Percentiles rank a stretch among this genome's conserved stretches.
Conservation (phyloP, 805 yeast genomes). For the Cyberlindnera mississippiensis region DNA sequence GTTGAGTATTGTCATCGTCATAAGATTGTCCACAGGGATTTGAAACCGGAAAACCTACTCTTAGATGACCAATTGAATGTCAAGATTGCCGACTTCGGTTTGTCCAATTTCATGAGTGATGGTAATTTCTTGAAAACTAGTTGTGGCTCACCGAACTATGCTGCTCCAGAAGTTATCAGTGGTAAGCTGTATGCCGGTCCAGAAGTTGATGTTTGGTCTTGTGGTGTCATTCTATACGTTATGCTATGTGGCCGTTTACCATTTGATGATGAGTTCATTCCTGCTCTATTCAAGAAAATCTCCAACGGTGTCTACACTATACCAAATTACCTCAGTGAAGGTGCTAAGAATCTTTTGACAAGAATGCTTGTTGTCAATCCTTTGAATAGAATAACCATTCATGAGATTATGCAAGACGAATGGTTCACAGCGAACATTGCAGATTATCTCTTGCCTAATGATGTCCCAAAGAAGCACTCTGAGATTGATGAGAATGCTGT, state of each 20-base stretch:
- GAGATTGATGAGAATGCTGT: constrained; percentile 71
- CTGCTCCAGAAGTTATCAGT: constrained; percentile 95
- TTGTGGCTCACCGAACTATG: constrained; percentile 96
- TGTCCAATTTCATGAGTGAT: constrained; percentile 94
- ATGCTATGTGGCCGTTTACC: constrained; percentile 96
- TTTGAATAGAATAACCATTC: constrained; percentile 85
- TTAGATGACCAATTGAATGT: constrained; percentile 88
- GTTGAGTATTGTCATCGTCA: constrained; percentile 96
- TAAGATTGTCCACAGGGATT: constrained; percentile 93
- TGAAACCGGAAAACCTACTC: constrained; percentile 90
- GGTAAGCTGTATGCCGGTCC: constrained; percentile 97
- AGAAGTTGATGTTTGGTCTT: constrained; percentile 97
- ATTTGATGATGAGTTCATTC: constrained; percentile 94
- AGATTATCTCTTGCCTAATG: constrained; percentile 64
- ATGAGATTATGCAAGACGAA: constrained; percentile 87
- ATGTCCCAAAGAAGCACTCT: constrained; percentile 30
- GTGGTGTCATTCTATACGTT: constrained; percentile 92
- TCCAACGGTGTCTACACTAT: constrained; percentile 88
- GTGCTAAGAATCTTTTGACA: constrained; percentile 78
- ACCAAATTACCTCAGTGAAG: constrained; percentile 81
- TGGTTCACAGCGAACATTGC: constrained; percentile 87
- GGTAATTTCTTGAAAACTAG: constrained; percentile 92
- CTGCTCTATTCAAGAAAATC: constrained; percentile 88
- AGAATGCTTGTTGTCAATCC: constrained; percentile 95
- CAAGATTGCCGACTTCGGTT: constrained; percentile 94